Evolutionary conservation across 345 rosid species (phyloP), one percentile per base, ranked within the genome.

Genomic region (Eucalyptus virginea): DNA sequence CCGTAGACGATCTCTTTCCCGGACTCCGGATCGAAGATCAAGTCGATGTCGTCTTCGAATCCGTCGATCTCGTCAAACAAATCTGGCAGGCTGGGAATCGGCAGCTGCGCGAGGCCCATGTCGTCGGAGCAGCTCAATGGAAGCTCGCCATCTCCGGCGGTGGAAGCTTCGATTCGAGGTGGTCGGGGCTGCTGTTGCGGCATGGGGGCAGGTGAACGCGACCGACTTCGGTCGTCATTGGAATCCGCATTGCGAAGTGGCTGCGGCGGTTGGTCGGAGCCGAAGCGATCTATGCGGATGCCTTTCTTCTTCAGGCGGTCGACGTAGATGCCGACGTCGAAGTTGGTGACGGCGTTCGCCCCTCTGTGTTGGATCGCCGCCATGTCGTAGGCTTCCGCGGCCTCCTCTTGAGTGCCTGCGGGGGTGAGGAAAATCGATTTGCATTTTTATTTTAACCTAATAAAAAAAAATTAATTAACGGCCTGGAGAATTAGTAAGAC

Each of bases 361-460:
- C 98, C 99, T 92, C 99, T 94, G 89, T 98, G 92, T 87, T 96
- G 97, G 37, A 98, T 93, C 21, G 99, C 99, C 44, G 99, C 99
- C 98, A 98, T 94, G 69, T 98, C 99, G 92, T 98, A 98, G 6
- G 99, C 99, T n/a, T 95, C 99, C 9, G 99, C 99, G 50, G 99
- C 99, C 91, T 96, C 99, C 90, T 98, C 99, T 88, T 96, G 98
- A 32, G 99, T 96, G 77, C 77, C 77, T 67, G 77, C 77, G 23
- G 37, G 37, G 6, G 7, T 52, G 65, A 58, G 15, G 65, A 58
- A 26, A 58, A 58, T 58, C 14, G n/a, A 58, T 58, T 58, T 2
- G 65, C 3, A 1, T 52, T 52, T 19, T 52, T 52, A 18, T 51
- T 6, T 48, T 45, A 52, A 52, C 58, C 58, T 8, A 52, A 52